A percentile compares a stretch with the other conserved stretches of the same genome.
phyloP scores from a whole-genome alignment of 1,139 yeast species.

The Magnusiomyces paraingens region DNA sequence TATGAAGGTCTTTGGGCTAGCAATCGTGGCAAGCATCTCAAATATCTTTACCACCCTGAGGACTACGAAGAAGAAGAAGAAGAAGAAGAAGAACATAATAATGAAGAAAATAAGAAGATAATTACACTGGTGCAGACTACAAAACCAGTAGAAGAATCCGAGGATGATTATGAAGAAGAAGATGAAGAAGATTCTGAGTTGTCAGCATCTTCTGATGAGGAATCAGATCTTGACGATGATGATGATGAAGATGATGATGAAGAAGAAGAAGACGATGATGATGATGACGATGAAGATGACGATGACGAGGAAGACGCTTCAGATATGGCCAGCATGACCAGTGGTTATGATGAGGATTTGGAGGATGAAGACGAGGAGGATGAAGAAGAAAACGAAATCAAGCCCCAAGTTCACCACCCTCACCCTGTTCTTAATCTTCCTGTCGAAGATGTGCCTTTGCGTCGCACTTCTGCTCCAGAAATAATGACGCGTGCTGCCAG shows the following conservation, averaged over 20 bases:
- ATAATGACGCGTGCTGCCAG: too few species aligned
- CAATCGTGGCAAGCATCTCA: slow-evolving; percentile 60
- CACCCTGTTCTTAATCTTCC: too few species aligned
- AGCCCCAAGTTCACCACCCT: too few species aligned
- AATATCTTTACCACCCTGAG: slow-evolving; percentile 30
- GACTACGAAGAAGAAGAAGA: slow-evolving; percentile 21
- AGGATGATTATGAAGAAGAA: neutral
- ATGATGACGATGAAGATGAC: neutral
- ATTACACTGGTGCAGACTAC: slow-evolving; percentile 9
- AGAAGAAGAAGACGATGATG: slow-evolving; percentile 13
- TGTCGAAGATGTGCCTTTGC: neutral
- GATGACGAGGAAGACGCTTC: too few species aligned
- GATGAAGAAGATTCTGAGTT: neutral
- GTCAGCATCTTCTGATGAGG: slow-evolving; percentile 13
- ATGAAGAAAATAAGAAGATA: neutral
- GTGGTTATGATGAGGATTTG: neutral
- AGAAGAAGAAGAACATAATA: neutral
- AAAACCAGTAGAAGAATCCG: neutral
- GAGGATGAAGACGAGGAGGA: slow-evolving; percentile 3
- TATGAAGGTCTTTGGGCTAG: slow-evolving; percentile 94
- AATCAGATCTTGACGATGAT: slow-evolving; percentile 11
- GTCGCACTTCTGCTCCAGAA: neutral
- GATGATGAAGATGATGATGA: slow-evolving; percentile 12
- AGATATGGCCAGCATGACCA: too few species aligned
- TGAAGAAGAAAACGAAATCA: neutral